These are phyloP conservation scores for Cucumis cinereus DNA, from an alignment of 306 rosid species.

Conservation along the genomic window DNA sequence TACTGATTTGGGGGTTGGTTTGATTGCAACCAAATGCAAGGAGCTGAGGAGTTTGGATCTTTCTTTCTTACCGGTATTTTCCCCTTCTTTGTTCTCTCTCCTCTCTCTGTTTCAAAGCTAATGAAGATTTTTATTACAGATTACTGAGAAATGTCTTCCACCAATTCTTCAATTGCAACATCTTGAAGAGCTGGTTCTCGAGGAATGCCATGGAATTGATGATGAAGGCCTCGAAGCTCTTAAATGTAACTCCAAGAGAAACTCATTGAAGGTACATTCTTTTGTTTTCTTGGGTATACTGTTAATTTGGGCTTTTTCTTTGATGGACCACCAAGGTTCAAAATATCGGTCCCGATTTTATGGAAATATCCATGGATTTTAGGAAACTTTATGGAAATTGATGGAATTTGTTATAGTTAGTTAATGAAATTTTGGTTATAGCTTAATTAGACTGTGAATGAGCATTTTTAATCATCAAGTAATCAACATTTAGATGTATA, in stretches of 20 bases:
- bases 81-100: background rate
- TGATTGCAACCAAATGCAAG: conserved; percentile 68
- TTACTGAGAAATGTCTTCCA: conserved; percentile 34
- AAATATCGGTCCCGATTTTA: too few relatives aligned
- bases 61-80: conserved; percentile 57
- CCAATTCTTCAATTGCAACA: conserved; percentile 22
- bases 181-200: conserved; percentile 35
- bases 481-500: too few relatives aligned
- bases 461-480: too few relatives aligned
- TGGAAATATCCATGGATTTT: too few relatives aligned
- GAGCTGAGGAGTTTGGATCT: conserved; percentile 62
- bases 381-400: background rate
- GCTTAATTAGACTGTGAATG: too few relatives aligned
- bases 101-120: background rate
- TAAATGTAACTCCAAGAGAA: background rate
- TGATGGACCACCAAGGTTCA: background rate
- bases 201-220: conserved; percentile 41
- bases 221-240: conserved; percentile 27
- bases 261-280: conserved; percentile 26
- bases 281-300: background rate
- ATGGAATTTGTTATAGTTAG: too few relatives aligned
- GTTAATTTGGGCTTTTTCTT: background rate
- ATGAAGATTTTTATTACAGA: conserved; percentile 11
- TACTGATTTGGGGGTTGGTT: conserved; percentile 76
- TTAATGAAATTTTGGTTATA: too few relatives aligned